Percentiles rank a stretch among this genome's conserved stretches.
Evolutionary conservation across 2,329 filamentous ascomycete genomes (phyloP).

Genomic region (Clarireedia paspali): DNA sequence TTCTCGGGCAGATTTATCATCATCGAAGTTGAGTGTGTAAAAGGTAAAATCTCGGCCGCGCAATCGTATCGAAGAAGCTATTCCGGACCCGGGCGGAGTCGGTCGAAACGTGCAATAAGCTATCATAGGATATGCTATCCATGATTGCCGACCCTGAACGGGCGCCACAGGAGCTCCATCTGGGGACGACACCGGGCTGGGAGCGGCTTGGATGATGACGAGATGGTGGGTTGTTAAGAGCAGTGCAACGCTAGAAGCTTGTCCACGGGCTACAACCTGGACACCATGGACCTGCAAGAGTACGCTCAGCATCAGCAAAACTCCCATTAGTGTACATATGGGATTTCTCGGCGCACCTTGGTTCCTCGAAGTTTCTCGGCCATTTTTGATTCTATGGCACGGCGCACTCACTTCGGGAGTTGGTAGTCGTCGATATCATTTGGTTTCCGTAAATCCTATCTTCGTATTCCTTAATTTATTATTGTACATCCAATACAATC

Average conservation of each 20-base stretch:
- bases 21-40: conserved; percentile 79
- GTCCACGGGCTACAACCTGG: conserved; percentile 50
- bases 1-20: conserved; percentile 68
- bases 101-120: conserved; percentile 71
- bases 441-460: background rate
- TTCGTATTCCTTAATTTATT: background rate
- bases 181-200: conserved; percentile 18
- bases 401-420: conserved; percentile 8
- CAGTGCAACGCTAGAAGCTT: conserved; percentile 48
- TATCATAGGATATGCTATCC: conserved; percentile 94
- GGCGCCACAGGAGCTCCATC: background rate
- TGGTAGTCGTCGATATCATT: conserved; percentile 8
- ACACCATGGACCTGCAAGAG: conserved; percentile 50
- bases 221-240: conserved; percentile 57
- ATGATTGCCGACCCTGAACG: conserved; percentile 59
- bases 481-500: background rate
- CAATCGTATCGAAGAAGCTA: conserved; percentile 75
- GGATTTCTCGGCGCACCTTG: conserved; percentile 30
- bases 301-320: background rate
- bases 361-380: conserved; percentile 39
- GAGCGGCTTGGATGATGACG: conserved; percentile 33
- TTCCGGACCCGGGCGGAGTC: conserved; percentile 58
- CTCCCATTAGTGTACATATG: background rate
- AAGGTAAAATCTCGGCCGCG: conserved; percentile 91
- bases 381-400: conserved; percentile 18